Percentiles rank a stretch among this genome's conserved stretches.
These are phyloP conservation scores for Kazachstania sp. DNA, from an alignment of 1,139 yeast species.

Conservation along the genomic window DNA sequence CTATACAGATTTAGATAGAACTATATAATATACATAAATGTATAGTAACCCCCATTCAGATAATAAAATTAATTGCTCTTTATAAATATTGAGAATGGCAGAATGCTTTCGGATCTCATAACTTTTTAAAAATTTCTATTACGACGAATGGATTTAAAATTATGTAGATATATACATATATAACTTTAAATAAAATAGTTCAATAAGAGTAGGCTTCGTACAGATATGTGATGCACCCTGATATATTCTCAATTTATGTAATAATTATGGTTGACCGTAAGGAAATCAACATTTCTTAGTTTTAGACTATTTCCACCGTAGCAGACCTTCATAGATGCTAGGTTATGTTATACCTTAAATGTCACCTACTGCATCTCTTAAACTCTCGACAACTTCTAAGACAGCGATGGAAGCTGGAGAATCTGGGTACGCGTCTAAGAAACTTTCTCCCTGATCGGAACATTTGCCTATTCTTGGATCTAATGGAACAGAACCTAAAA, in stretches of 20 bases:
- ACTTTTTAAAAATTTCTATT: not conserved
- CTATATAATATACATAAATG: too few species aligned
- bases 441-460: constrained; percentile 85
- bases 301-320: too few species aligned
- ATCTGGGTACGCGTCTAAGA: constrained; percentile 75
- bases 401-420: constrained; percentile 91
- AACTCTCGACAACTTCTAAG: constrained; percentile 62
- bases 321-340: too few species aligned
- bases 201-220: too few species aligned
- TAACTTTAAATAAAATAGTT: not conserved
- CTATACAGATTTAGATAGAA: constrained; percentile 2
- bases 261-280: too few species aligned
- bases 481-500: constrained; percentile 85
- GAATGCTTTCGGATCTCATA: not conserved
- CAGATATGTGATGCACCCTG: too few species aligned
- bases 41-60: too few species aligned
- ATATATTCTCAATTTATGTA: too few species aligned
- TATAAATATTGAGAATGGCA: not conserved
- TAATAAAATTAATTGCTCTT: too few species aligned
- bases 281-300: too few species aligned
- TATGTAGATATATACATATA: not conserved
- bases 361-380: constrained; percentile 33
- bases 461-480: constrained; percentile 90
- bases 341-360: constrained; percentile 6
- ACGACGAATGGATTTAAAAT: not conserved